These are phyloP conservation scores for Axilococcus clingmanii DNA, from an alignment of 139 green algal species.

Conservation along the genomic window DNA sequence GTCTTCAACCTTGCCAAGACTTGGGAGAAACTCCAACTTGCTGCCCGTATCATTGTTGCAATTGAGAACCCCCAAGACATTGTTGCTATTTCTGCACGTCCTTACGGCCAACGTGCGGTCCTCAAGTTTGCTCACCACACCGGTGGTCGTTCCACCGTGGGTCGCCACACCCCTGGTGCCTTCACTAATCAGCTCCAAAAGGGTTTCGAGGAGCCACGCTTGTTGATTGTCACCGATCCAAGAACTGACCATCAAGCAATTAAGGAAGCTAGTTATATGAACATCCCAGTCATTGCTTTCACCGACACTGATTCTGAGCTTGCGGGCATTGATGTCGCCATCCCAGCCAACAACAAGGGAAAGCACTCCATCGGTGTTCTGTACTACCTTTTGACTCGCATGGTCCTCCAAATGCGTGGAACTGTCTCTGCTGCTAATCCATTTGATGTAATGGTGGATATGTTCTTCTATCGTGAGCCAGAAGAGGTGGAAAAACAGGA, in stretches of 20 bases:
- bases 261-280: conserved; percentile 94
- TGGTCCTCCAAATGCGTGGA: conserved; percentile 97
- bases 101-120: conserved; percentile 92
- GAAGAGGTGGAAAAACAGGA: conserved; percentile 64
- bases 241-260: conserved; percentile 93
- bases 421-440: conserved; percentile 54
- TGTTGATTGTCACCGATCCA: conserved; percentile 94
- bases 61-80: conserved; percentile 93
- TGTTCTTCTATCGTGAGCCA: conserved; percentile 97
- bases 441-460: conserved; percentile 96
- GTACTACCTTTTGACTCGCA: conserved; percentile 94
- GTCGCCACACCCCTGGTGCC: conserved; percentile 96
- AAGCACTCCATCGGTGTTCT: conserved; percentile 93
- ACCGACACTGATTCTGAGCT: conserved; percentile 93
- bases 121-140: conserved; percentile 99
- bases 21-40: conserved; percentile 98
- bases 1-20: conserved; percentile 99
- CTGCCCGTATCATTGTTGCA: conserved; percentile 94
- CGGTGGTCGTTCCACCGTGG: conserved; percentile 81
- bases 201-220: conserved; percentile 91
- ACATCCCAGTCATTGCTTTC: conserved; percentile 99
- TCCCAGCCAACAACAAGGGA: conserved; percentile 99
- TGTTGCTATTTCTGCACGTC: conserved; percentile 73
- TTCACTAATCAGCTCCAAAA: conserved; percentile 99
- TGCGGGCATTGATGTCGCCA: conserved; percentile 92